Evolutionary conservation across 805 yeast species (phyloP).

Genomic region (Candida alai): DNA sequence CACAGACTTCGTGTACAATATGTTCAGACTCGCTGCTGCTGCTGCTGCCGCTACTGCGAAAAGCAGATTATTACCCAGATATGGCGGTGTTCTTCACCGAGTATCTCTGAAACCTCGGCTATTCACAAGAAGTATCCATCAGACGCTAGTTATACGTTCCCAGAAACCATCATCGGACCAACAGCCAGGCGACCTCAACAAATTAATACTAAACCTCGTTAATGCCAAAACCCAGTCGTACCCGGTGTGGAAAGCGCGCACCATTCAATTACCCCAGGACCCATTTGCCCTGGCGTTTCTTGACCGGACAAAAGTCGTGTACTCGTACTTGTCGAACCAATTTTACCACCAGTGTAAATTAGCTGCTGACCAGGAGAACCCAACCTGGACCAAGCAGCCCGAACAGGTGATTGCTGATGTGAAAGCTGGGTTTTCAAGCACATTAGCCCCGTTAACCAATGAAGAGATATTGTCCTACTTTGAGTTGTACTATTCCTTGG

Average conservation of each 20-base stretch:
- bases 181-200: no score
- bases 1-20: no score
- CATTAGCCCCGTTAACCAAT: constrained; percentile 9
- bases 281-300: constrained; percentile 7
- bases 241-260: constrained; percentile 2
- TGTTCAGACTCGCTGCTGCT: no score
- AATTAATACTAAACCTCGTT: no score
- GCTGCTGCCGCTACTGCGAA: no score
- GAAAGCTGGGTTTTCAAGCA: neutral
- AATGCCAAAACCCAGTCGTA: no score
- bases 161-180: no score
- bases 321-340: constrained; percentile 8
- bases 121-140: no score
- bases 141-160: no score
- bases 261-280: constrained; percentile 3
- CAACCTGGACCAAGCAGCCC: neutral
- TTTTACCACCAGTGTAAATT: constrained; percentile 6
- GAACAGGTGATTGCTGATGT: constrained; percentile 3
- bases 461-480: constrained; percentile 24
- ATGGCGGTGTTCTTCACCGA: no score
- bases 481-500: constrained; percentile 27
- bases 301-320: constrained; percentile 5
- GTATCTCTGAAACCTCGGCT: no score
- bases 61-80: no score
- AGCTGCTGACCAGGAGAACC: constrained; percentile 3